A percentile compares a stretch with the other conserved stretches of the same genome.
phyloP scores from a whole-genome alignment of 2,329 filamentous ascomycete genomes.

The Alternaria viburni region DNA sequence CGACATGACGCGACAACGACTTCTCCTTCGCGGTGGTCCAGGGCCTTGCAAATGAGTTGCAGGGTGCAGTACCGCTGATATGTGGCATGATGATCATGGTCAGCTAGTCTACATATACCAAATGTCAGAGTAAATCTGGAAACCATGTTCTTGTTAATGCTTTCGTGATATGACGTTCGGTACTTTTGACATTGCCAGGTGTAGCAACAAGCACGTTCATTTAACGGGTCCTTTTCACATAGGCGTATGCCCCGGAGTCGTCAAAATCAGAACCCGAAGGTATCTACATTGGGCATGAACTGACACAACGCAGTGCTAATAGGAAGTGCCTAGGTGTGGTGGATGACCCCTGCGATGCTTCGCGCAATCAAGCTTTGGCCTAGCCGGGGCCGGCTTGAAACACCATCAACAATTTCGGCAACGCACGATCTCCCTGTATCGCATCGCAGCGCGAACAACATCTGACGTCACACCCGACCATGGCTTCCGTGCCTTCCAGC shows the following conservation, averaged over 20 bases:
- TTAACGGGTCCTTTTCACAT: background rate
- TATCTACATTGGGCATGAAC: background rate
- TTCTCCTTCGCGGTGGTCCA: constrained; percentile 20
- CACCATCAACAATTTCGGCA: constrained; percentile 1
- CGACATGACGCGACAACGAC: background rate
- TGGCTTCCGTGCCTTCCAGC: constrained; percentile 11
- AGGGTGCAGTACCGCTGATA: constrained; percentile 18
- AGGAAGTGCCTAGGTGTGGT: background rate
- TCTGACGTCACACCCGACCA: constrained; percentile 11
- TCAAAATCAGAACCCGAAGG: background rate
- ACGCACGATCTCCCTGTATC: background rate
- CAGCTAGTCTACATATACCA: constrained; percentile 12
- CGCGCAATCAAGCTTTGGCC: constrained; percentile 9
- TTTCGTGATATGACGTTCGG: background rate
- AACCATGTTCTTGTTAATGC: background rate
- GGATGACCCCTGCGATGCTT: constrained; percentile 1
- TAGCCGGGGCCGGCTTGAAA: background rate
- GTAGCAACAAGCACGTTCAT: background rate
- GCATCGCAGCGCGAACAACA: background rate
- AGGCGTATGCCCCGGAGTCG: background rate
- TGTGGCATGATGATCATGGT: constrained; percentile 5
- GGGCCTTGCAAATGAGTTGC: background rate
- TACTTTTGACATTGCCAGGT: background rate
- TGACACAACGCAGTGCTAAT: background rate
- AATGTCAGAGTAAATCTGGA: background rate